Evolutionary conservation across 2,329 filamentous ascomycete genomes (phyloP).

Genomic region (Fusarium circinatum): DNA sequence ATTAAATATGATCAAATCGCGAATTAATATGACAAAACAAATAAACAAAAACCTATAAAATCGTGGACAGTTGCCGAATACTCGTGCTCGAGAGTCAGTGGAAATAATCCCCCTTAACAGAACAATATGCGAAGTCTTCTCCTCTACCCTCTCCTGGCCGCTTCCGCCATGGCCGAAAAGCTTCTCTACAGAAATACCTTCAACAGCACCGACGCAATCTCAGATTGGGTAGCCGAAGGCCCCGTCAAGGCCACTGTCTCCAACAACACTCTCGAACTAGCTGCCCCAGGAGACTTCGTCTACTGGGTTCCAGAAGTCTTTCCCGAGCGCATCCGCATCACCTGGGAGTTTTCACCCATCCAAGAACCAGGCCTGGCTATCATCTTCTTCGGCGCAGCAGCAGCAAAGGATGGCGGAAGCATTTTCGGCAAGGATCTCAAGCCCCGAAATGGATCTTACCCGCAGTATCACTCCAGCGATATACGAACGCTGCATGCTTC

Average conservation of each 20-base stretch:
- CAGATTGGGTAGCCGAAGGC: slow-evolving; percentile 34
- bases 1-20: neutral
- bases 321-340: slow-evolving; percentile 38
- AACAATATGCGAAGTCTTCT: slow-evolving; percentile 5
- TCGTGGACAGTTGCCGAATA: accelerated
- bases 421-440: slow-evolving; percentile 35
- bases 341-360: slow-evolving; percentile 37
- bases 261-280: slow-evolving; percentile 38
- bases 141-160: slow-evolving; percentile 6
- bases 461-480: slow-evolving; percentile 40
- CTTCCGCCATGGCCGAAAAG: slow-evolving; percentile 16
- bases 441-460: slow-evolving; percentile 37
- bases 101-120: too few species aligned
- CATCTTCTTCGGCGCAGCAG: slow-evolving; percentile 38
- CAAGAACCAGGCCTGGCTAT: slow-evolving; percentile 37
- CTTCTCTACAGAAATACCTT: slow-evolving; percentile 40
- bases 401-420: slow-evolving; percentile 29
- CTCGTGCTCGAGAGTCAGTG: accelerated
- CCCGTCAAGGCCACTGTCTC: slow-evolving; percentile 29
- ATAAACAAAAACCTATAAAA: neutral
- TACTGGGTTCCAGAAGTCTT: slow-evolving; percentile 39
- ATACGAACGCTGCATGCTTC: slow-evolving; percentile 39
- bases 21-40: neutral
- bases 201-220: slow-evolving; percentile 19
- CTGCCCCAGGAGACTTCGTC: slow-evolving; percentile 34